phyloP scores from a whole-genome alignment of 139 green algal species.

The Asterochloris erici region DNA sequence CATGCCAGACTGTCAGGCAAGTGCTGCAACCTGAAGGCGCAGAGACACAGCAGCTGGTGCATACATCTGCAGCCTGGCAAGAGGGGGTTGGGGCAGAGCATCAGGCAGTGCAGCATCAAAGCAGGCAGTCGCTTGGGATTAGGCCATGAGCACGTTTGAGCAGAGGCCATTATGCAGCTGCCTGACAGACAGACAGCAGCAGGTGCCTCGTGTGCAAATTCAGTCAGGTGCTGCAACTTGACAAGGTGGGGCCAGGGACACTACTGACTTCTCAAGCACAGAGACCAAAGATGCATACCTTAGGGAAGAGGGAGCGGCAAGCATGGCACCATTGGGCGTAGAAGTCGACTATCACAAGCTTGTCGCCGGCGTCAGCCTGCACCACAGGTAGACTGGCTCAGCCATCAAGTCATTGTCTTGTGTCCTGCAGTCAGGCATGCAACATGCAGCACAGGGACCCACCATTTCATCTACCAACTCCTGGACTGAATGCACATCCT shows the following conservation, averaged over 20 bases:
- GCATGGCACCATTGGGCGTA: slow-evolving; percentile 90
- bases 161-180: background rate
- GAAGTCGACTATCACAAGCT: slow-evolving; percentile 90
- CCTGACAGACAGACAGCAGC: background rate
- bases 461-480: slow-evolving; percentile 82
- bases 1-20: background rate
- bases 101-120: too few species aligned
- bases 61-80: background rate
- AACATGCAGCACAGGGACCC: background rate
- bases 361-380: slow-evolving; percentile 57
- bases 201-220: too few species aligned
- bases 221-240: background rate
- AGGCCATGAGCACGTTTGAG: too few species aligned
- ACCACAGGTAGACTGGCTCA: background rate
- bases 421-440: background rate
- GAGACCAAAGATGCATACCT: slow-evolving; percentile 42
- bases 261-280: background rate
- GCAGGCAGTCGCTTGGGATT: too few species aligned
- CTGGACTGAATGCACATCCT: slow-evolving; percentile 61
- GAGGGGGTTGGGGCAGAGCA: too few species aligned
- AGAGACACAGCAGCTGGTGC: background rate
- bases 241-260: background rate
- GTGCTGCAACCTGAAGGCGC: background rate
- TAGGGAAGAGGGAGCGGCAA: slow-evolving; percentile 88
- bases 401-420: background rate